Conservation (phyloP, 1,139 yeast genomes). For the Hyphopichia khmerensis region DNA sequence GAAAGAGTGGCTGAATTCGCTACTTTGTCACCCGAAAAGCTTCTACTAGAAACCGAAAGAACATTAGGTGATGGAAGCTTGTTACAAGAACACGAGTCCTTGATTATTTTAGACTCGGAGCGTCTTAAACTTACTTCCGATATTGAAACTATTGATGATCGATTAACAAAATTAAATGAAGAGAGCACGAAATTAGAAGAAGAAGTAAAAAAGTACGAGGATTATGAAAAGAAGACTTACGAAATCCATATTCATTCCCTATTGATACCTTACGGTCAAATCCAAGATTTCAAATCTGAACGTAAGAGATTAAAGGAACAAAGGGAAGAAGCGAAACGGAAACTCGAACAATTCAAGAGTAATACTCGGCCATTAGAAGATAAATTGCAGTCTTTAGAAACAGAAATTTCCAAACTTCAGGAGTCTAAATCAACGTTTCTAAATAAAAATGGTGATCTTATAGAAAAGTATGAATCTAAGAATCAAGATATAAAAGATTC, state of each 20-base stretch:
- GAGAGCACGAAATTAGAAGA: conserved; percentile 34
- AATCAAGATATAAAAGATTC: neutral
- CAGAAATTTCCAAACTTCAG: neutral
- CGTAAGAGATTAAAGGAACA: conserved; percentile 39
- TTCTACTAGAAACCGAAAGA: conserved; percentile 76
- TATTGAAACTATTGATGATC: conserved; percentile 28
- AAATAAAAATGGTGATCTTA: conserved; percentile 2
- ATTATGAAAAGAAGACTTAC: conserved; percentile 37
- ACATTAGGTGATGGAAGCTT: conserved; percentile 70
- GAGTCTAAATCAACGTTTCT: neutral
- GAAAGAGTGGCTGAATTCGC: conserved; percentile 96
- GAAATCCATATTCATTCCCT: conserved; percentile 50
- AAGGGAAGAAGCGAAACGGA: conserved; percentile 39
- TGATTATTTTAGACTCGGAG: conserved; percentile 52
- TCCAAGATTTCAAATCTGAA: conserved; percentile 52
- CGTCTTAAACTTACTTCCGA: conserved; percentile 25
- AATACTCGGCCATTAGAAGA: conserved; percentile 31
- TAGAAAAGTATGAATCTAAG: conserved; percentile 14
- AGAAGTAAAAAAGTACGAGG: conserved; percentile 39
- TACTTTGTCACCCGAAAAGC: conserved; percentile 68
- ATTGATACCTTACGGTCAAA: conserved; percentile 61
- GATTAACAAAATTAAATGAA: conserved; percentile 26
- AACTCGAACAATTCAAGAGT: conserved; percentile 27
- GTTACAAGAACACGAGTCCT: conserved; percentile 52
- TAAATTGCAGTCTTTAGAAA: conserved; percentile 11